A percentile compares a stretch with the other conserved stretches of the same genome.
Conservation (phyloP, 108 stramenopile genomes). For the Nitzschia sp. region DNA sequence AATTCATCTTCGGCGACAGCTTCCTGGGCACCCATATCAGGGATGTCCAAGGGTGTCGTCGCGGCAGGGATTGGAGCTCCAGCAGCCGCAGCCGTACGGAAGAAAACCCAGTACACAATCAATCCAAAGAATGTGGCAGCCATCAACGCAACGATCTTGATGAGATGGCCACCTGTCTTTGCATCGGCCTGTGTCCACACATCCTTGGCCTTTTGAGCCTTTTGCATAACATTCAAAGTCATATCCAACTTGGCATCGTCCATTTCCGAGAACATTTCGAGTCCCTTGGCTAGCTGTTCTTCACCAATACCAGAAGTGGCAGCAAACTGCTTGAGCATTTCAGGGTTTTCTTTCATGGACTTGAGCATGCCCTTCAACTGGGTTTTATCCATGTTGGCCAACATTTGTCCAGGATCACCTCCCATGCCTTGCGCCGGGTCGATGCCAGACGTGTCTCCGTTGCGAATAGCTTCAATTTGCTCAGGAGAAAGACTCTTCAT, state of each 20-base stretch:
- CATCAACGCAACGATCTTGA: slow-evolving; percentile 22
- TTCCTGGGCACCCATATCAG: slow-evolving; percentile 1
- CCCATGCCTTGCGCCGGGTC: slow-evolving; percentile 4
- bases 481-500: slow-evolving; percentile 61
- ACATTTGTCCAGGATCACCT: slow-evolving; percentile 56
- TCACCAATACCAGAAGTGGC: slow-evolving; percentile 42
- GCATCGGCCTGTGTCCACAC: slow-evolving; percentile 35
- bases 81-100: background rate
- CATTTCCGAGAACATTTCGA: slow-evolving; percentile 68
- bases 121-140: slow-evolving; percentile 12
- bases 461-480: slow-evolving; percentile 50
- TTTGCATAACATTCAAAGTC: slow-evolving; percentile 49
- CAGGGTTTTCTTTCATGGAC: slow-evolving; percentile 73
- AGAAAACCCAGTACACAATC: slow-evolving; percentile 16
- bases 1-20: slow-evolving; percentile 19
- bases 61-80: background rate
- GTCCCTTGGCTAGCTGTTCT: slow-evolving; percentile 53
- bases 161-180: slow-evolving; percentile 39
- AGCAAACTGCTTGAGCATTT: slow-evolving; percentile 60
- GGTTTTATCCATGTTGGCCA: slow-evolving; percentile 61
- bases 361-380: slow-evolving; percentile 62
- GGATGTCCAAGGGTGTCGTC: background rate
- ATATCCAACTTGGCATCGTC: slow-evolving; percentile 63
- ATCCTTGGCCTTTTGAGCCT: slow-evolving; percentile 46
- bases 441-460: slow-evolving; percentile 9